phyloP scores from a whole-genome alignment of 1,284 basidiomycete genomes.

The Fomitopsis palustris region DNA sequence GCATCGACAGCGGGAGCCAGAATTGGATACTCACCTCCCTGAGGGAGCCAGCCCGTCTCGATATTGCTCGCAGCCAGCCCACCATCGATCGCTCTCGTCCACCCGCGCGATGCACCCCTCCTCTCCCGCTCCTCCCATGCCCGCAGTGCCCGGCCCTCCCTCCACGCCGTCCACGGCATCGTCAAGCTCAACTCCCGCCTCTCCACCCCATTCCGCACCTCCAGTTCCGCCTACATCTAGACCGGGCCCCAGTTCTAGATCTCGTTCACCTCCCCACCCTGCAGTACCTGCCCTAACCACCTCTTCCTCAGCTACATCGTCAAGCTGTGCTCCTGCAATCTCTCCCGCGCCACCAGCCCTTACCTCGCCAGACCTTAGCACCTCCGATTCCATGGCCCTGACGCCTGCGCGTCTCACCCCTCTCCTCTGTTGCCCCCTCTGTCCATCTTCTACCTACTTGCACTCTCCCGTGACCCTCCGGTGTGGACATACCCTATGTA shows the following conservation, averaged over 20 bases:
- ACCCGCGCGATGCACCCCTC: neutral
- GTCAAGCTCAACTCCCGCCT: neutral
- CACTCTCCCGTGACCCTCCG: conserved; percentile 29
- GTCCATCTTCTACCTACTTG: conserved; percentile 20
- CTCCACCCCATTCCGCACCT: neutral
- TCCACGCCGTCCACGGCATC: neutral
- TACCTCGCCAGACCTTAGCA: neutral
- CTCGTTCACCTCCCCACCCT: neutral
- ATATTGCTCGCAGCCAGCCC: neutral
- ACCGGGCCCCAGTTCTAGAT: neutral
- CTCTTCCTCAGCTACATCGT: neutral
- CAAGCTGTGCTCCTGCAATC: neutral
- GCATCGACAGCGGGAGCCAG: neutral
- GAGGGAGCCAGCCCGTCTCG: neutral
- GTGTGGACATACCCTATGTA: conserved; percentile 33
- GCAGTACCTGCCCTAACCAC: neutral
- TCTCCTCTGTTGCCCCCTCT: conserved; percentile 29
- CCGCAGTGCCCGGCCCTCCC: neutral
- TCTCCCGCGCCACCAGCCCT: neutral
- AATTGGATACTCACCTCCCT: neutral
- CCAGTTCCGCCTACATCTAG: neutral
- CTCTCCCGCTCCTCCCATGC: neutral
- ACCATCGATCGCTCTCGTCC: conserved; percentile 5
- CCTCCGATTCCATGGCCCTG: conserved; percentile 2
- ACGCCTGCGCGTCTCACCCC: conserved; percentile 18